Evolutionary conservation across 2,329 filamentous ascomycete genomes (phyloP), one percentile per base, ranked within the genome.

Genomic region (Exserohilum turcica): DNA sequence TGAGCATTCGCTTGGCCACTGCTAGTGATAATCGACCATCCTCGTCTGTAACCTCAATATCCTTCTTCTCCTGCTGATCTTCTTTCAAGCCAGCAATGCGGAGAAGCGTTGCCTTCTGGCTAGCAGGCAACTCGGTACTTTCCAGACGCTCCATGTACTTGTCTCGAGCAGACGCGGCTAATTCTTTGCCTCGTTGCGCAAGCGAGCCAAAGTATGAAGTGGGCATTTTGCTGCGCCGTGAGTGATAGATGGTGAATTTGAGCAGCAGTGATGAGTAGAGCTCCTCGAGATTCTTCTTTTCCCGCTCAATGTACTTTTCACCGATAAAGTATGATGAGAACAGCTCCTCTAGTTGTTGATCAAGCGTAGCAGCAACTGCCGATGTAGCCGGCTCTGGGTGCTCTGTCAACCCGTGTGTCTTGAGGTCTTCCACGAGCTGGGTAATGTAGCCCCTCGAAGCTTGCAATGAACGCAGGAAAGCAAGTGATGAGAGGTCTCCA

Each of bases 1-100:
- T 95, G 55, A 99, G 83, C 92, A 99, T 99, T 52, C 94, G 85
- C 77, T 97, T 97, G n/a, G 92, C 91, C 72, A 90, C 92, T n/a
- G 86, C 81, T 4, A 95, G 80, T 62, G 87, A 93, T 21, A 97
- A 79, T 51, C 86, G 82, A 29, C 94, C 94, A 67, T 99, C 93
- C 68, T 93, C 87, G 54, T 97, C 94, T 0, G 88, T 87, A 28
- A 97, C 89, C 70, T 96, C 92, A 52, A 96, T 91, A 46, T 96
- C 92, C 62, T 89, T 88, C 73, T 91, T 90, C 67, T 88, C 87
- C 39, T 84, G 86, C 56, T 87, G 87, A 43, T 90, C 85, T 59
- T 92, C 87, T 59, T 82, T 83, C 44, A 97, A 78, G 15, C 92
- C 92, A 56, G 93, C 94, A 56, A 99, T 88, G 38, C 90, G 85